phyloP scores from a whole-genome alignment of 306 rosid species.

The Phaseolus lunatus region DNA sequence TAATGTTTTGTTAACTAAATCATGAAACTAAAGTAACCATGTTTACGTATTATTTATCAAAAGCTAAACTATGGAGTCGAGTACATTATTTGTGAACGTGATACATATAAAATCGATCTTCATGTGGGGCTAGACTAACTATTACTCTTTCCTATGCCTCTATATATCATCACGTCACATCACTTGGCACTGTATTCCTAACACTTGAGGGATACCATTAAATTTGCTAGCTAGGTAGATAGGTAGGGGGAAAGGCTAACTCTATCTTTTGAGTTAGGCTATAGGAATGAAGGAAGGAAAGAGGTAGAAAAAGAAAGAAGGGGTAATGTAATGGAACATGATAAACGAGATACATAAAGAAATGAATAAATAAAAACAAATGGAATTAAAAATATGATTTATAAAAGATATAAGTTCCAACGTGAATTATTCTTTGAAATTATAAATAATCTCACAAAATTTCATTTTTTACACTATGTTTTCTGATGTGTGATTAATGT shows the following conservation, averaged over 20 bases:
- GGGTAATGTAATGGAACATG: background rate
- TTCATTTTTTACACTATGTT: no score
- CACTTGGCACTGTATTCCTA: conserved; percentile 9
- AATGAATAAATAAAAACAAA: background rate
- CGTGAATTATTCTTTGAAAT: no score
- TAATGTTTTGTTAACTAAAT: background rate
- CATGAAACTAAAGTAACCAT: background rate
- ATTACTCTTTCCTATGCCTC: background rate
- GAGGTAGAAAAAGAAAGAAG: background rate
- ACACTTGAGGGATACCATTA: conserved; percentile 4
- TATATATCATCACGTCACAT: background rate
- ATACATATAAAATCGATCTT: background rate
- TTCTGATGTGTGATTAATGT: no score
- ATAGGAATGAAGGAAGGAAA: background rate
- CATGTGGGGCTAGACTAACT: background rate
- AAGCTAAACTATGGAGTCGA: background rate
- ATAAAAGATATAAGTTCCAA: no score
- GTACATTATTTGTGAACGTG: background rate
- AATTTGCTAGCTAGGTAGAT: background rate
- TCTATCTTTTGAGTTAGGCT: conserved; percentile 31
- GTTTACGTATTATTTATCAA: background rate
- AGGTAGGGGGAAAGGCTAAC: conserved; percentile 30
- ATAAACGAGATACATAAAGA: background rate
- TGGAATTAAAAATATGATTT: no score
- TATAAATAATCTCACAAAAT: no score